phyloP scores from a whole-genome alignment of 2,329 filamentous ascomycete species.

The Cadophora sp. region DNA sequence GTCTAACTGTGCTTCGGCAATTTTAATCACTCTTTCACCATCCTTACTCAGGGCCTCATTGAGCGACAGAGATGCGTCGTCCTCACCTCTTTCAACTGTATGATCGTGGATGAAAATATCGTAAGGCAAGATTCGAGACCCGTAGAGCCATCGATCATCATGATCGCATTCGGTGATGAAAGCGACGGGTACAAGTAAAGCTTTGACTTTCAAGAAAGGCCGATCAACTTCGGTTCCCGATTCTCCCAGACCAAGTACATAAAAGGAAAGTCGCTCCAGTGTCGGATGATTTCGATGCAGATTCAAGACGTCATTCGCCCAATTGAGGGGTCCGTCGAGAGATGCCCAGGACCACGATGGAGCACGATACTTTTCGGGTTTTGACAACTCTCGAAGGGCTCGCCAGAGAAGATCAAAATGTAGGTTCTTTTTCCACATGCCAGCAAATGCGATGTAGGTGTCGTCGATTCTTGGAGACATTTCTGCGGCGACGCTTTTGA shows the following conservation, averaged over 20 bases:
- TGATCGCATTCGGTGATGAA: constrained; percentile 20
- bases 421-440: constrained; percentile 23
- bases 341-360: constrained; percentile 30
- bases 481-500: constrained; percentile 22
- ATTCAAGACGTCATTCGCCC: background rate
- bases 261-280: background rate
- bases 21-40: constrained; percentile 1
- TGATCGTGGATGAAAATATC: constrained; percentile 8
- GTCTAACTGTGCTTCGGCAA: constrained; percentile 20
- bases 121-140: constrained; percentile 12
- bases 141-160: constrained; percentile 21
- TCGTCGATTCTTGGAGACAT: constrained; percentile 17
- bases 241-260: background rate
- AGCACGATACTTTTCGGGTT: constrained; percentile 20
- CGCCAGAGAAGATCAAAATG: constrained; percentile 23
- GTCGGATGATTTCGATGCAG: background rate
- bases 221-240: background rate
- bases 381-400: background rate
- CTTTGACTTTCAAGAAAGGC: constrained; percentile 15
- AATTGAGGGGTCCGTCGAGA: constrained; percentile 1
- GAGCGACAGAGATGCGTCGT: background rate
- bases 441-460: constrained; percentile 20
- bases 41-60: background rate
- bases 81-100: background rate
- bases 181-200: constrained; percentile 3